phyloP scores from a whole-genome alignment of 306 rosid species.

The Pueraria montana region DNA sequence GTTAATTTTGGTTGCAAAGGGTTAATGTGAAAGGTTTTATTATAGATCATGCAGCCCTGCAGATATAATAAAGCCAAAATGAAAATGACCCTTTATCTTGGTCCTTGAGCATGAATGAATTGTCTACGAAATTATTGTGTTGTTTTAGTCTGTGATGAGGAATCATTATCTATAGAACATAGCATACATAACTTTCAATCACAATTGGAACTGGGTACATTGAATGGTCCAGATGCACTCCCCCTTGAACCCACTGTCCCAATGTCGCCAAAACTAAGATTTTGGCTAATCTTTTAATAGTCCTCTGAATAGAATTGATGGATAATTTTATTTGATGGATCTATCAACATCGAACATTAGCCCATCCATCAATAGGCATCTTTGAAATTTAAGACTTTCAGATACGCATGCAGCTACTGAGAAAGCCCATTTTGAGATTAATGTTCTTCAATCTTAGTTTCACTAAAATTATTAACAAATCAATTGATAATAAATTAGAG shows the following conservation, averaged over 20 bases:
- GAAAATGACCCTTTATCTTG: constrained; percentile 49
- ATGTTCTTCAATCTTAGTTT: not conserved
- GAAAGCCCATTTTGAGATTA: constrained; percentile 42
- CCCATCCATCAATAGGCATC: constrained; percentile 41
- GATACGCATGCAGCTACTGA: constrained; percentile 47
- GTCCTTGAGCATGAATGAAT: constrained; percentile 16
- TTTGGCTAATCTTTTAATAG: constrained; percentile 57
- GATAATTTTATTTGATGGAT: constrained; percentile 43
- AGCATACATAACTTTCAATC: constrained; percentile 40
- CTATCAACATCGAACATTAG: not conserved
- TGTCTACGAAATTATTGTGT: constrained; percentile 30
- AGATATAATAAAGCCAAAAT: constrained; percentile 29
- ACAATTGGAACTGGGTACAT: constrained; percentile 39
- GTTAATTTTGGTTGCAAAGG: not conserved
- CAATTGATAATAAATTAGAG: not conserved
- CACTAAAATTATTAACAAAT: not conserved
- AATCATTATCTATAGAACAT: constrained; percentile 39
- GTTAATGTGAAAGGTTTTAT: constrained; percentile 63
- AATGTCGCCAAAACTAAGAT: constrained; percentile 50
- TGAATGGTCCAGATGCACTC: constrained; percentile 63
- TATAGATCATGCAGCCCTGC: constrained; percentile 20
- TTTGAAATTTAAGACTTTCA: constrained; percentile 43
- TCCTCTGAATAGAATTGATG: constrained; percentile 54
- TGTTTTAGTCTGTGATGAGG: constrained; percentile 14
- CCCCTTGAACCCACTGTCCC: constrained; percentile 57